Base-by-base conservation (phyloP, 2,329 filamentous ascomycete genomes). In the Metarhizium brunneum region DNA sequence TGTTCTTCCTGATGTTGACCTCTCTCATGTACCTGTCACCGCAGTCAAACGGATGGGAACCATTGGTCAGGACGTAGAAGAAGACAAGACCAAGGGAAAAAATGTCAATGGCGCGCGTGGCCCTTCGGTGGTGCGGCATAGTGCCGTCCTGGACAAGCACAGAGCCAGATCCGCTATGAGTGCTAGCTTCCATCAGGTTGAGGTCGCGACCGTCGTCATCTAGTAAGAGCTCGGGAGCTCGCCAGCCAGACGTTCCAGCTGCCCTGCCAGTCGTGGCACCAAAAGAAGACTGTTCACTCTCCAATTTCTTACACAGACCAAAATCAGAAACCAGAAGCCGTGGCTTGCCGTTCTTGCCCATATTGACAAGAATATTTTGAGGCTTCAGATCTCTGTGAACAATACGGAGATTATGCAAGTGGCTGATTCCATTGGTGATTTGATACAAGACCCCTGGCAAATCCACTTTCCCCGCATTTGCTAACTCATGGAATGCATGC, bases 61-160 rank as follows among this genome's bases (percentile, higher is more conserved):
- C 94, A 59, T 91, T 88, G 1, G 92, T 96, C 57, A 99, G 79
- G n/a, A 97, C 92, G 69, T 96, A 99, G 74, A 92, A 97, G 76
- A 96, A 99, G n/a, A 99, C 91, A 54, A 96, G 87, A 1, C 94
- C 94, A 40, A 99, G 81, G 0, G 92, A 96, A 74, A 99, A 99
- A 30, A 99, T 96, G 67, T 99, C 94, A 58, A 97, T 96, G 8
- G 94, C 90, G 49, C 94, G 87, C 49, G 95, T 99, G 6, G 95
- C 92, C 53, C 94, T 88, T 57, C 91, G 86, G 50, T 64, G 65
- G 62, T 83, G 84, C 62, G 65, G 77, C 73, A 76, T 80, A 68
- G 83, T 74, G 18, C 83, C 81, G 13, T 82, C 76, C 45, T 75
- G 76, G 8, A 80, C 76, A 5, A 82, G 73, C n/a, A 79, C 74